Evolutionary conservation across 2,329 filamentous ascomycete species (phyloP).

Genomic region (Sphaerulina populicola): DNA sequence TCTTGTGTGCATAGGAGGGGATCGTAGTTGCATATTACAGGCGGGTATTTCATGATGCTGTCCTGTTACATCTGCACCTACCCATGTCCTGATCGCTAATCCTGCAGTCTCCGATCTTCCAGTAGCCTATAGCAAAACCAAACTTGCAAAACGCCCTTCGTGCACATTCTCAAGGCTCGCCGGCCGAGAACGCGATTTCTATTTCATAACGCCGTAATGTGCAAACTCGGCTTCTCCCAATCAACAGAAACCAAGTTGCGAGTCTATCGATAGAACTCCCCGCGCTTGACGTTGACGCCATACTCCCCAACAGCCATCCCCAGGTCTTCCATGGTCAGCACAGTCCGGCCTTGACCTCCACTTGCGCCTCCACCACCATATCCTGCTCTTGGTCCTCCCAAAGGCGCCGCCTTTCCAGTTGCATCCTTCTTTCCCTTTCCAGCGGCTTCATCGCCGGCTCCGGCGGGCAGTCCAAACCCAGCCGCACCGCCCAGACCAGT

Average conservation of each 20-base stretch:
- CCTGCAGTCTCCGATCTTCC: background rate
- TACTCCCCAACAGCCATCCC: conserved; percentile 98
- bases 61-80: background rate
- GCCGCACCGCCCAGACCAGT: conserved; percentile 70
- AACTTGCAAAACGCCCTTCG: background rate
- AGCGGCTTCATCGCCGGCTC: conserved; percentile 47
- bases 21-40: too few species aligned
- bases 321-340: conserved; percentile 96
- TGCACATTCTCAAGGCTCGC: conserved; percentile 18
- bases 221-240: background rate
- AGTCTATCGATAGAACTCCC: conserved; percentile 80
- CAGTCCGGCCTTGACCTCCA: conserved; percentile 80
- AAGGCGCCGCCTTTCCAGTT: conserved; percentile 33
- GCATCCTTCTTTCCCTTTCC: conserved; percentile 41
- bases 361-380: conserved; percentile 79
- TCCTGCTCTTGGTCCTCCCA: conserved; percentile 45
- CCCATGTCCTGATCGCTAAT: background rate
- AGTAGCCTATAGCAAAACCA: background rate
- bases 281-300: conserved; percentile 92
- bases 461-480: conserved; percentile 51
- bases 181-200: conserved; percentile 14
- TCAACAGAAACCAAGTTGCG: background rate
- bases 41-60: background rate
- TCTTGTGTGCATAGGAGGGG: too few species aligned
- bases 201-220: conserved; percentile 5